Evolutionary conservation across 2,329 filamentous ascomycete species (phyloP), one percentile per base, ranked within the genome.

Genomic region (Cladosporium sphaerospermum): DNA sequence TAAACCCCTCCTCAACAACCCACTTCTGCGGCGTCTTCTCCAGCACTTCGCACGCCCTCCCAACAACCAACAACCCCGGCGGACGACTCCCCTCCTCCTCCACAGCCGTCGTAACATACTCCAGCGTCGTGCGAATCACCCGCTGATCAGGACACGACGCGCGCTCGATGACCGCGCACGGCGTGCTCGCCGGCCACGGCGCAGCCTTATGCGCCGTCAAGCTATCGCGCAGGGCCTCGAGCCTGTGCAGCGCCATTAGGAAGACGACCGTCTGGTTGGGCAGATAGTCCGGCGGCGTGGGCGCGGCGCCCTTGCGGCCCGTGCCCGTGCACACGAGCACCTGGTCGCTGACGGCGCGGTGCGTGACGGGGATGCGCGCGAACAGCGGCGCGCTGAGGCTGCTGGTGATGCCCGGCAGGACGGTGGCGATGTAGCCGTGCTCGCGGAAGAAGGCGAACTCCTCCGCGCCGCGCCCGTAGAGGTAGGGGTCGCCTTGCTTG

Each of bases 261-360:
- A 97, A 96, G 3, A 99, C 88, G 1, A 93, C 88, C 0, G 93
- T 97, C 54, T 91, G 80, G 8, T 81, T 86, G 2, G 78, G 68
- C 0, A 91, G 81, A 67, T 84, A 96, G 57, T 84, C 84, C 0
- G 93, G 93, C 33, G 90, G 89, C n/a, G 81, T 75, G 0, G 90
- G 90, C 0, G 89, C 77, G 52, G 82, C 86, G 10, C 93, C 93
- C 71, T 95, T 95, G 64, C 93, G 83, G 1, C 93, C 93, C 0
- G 93, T 99, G 0, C 93, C 93, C 0, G 93, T 99, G 72, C 93
- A 97, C n/a, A 99, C 81, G 23, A 99, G 78, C 0, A 99, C 85
- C 70, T 97, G 91, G 65, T 99, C 93, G 3, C 89, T 86, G 0
- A 96, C 87, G 42, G 87, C 87, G 4, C 93, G 80, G 72, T 97